Base-by-base conservation (phyloP, 768 basidiomycete genomes). In the Suillus paluster region DNA sequence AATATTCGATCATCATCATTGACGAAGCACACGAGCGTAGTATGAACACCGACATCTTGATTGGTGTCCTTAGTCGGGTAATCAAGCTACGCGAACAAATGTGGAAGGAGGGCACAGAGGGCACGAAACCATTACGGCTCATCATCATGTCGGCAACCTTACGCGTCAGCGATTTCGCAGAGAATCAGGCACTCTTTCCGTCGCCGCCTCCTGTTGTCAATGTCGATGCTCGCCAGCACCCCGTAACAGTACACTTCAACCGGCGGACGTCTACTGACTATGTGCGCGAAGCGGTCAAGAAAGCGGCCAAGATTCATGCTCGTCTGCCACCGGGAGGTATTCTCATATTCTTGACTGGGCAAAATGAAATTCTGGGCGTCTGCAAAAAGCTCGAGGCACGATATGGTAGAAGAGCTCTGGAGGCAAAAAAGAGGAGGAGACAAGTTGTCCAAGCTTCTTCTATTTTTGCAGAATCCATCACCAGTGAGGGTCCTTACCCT, bases 111-210 rank as follows among this genome's bases (percentile, higher is more conserved):
- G 84, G 85, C 15, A 89, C 88, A 69, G 86, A 89, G 11, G 84
- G 81, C 14, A 79, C 81, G 15, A 96, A 92, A 88, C 97, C 96
- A 12, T 75, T 99, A 17, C 89, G 97, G 21, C 81, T 99, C 56
- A 86, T 99, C 63, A 97, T 99, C 76, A 99, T 99, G 97, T 99
- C 97, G 15, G 97, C 97, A 4, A 99, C 97, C 0, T 85, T 99
- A 7, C 92, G 95, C 27, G 89, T 98, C 53, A 86, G 87, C 64
- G 97, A 99, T 75, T 99, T 99, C 67, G 86, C 91, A 2, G 87
- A 91, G 63, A 99, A 99, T 74, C 84, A 76, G 61, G 84, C 86
- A 0, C 80, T 99, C 2, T 99, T 99, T 76, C 64, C 87, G 0
- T 79, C 81, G 1, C 86, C 94, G 2, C 97, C 97, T n/a, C 97